A percentile compares a stretch with the other conserved stretches of the same genome.
Conservation (phyloP, 768 basidiomycete species). For the Pseudohyphozyma bogoriensis region DNA sequence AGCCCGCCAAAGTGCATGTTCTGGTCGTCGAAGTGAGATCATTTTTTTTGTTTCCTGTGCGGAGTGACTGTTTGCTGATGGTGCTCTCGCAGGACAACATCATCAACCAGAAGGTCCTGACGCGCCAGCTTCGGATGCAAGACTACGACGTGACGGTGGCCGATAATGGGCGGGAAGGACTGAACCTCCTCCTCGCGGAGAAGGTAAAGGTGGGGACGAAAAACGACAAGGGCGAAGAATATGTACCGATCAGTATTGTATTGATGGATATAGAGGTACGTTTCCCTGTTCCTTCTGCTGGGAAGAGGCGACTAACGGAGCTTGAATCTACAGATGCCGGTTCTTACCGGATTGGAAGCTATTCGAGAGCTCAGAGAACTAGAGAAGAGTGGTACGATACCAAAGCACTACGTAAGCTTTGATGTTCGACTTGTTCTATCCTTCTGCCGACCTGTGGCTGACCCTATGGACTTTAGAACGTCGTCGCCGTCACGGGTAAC, state of each 20-base stretch:
- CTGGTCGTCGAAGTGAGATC: conserved; percentile 14
- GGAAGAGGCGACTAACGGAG: too few relatives aligned
- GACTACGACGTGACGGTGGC: conserved; percentile 21
- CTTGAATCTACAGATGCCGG: conserved; percentile 10
- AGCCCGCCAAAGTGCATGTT: too few relatives aligned
- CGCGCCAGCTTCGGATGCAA: conserved; percentile 21
- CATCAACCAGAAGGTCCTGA: conserved; percentile 26
- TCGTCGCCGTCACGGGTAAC: neutral
- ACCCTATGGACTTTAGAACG: neutral
- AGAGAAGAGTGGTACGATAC: neutral
- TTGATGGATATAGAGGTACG: conserved; percentile 21
- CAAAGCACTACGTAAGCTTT: conserved; percentile 3
- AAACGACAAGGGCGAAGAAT: too few relatives aligned
- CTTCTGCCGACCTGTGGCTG: neutral
- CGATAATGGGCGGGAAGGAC: conserved; percentile 20
- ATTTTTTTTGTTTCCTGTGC: neutral
- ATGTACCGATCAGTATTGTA: neutral
- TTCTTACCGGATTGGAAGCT: conserved; percentile 6
- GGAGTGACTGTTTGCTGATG: neutral
- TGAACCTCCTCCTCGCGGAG: conserved; percentile 11
- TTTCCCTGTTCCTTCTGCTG: too few relatives aligned
- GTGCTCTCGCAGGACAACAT: conserved; percentile 15
- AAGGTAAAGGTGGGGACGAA: neutral
- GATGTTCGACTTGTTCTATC: too few relatives aligned
- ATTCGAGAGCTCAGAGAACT: neutral